A percentile compares a stretch with the other conserved stretches of the same genome.
These are phyloP conservation scores for Ambrosiella xylebori DNA, from an alignment of 2,329 filamentous ascomycete genomes.

Conservation along the genomic window DNA sequence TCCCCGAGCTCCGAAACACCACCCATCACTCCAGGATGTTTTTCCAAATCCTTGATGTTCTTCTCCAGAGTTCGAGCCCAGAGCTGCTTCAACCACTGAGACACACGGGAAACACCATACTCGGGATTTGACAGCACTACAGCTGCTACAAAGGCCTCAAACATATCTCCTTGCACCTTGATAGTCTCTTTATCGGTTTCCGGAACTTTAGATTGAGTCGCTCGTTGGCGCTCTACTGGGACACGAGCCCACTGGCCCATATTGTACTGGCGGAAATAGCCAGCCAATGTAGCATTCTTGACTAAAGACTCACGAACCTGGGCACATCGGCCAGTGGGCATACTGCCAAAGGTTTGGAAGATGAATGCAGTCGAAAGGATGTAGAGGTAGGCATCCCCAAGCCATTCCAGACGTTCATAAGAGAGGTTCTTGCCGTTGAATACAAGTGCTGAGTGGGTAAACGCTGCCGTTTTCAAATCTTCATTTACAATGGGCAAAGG, in stretches of 20 bases:
- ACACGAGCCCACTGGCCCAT: slow-evolving; percentile 48
- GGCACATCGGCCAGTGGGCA: slow-evolving; percentile 51
- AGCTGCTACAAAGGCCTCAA: slow-evolving; percentile 79
- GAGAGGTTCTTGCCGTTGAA: slow-evolving; percentile 22
- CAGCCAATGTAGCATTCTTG: slow-evolving; percentile 60
- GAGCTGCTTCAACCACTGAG: slow-evolving; percentile 55
- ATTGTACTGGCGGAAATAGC: slow-evolving; percentile 52
- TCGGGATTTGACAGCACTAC: slow-evolving; percentile 50
- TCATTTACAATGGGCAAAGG: slow-evolving; percentile 46
- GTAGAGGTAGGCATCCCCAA: slow-evolving; percentile 77
- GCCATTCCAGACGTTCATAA: slow-evolving; percentile 76
- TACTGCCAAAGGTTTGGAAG: slow-evolving; percentile 48
- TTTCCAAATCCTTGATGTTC: slow-evolving; percentile 26
- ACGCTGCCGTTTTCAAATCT: slow-evolving; percentile 41
- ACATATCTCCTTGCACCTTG: slow-evolving; percentile 72
- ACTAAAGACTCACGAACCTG: slow-evolving; percentile 65
- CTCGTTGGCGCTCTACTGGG: slow-evolving; percentile 21
- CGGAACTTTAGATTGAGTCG: slow-evolving; percentile 20
- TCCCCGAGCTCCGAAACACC: slow-evolving; percentile 21
- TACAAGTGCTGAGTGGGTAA: slow-evolving; percentile 44
- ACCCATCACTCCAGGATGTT: background rate
- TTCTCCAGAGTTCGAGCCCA: slow-evolving; percentile 50
- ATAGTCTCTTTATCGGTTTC: slow-evolving; percentile 35
- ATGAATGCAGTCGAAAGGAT: slow-evolving; percentile 60
- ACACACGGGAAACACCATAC: slow-evolving; percentile 42